Evolutionary conservation across 2,329 filamentous ascomycete genomes (phyloP).

Genomic region (Hypoxylon sp.): DNA sequence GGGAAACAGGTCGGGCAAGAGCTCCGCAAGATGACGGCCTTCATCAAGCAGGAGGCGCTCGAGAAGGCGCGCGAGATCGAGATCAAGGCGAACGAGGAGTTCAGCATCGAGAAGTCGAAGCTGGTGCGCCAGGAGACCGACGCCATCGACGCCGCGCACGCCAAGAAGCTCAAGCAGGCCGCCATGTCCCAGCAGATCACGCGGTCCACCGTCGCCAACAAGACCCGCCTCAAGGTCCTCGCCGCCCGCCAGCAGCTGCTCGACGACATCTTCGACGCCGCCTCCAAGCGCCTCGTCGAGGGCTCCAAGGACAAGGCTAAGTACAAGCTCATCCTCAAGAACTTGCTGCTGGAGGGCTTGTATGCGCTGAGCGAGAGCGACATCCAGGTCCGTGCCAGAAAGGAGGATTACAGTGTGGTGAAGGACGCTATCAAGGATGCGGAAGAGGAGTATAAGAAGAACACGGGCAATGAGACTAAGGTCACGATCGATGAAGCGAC

Average conservation of each 20-base stretch:
- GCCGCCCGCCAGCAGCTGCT: conserved; percentile 90
- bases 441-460: conserved; percentile 85
- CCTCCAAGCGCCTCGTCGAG: conserved; percentile 78
- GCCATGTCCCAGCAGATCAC: conserved; percentile 99
- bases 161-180: conserved; percentile 99
- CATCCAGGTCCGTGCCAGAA: conserved; percentile 80
- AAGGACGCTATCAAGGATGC: conserved; percentile 85
- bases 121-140: conserved; percentile 96
- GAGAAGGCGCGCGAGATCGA: conserved; percentile 98
- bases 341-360: conserved; percentile 87
- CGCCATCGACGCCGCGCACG: conserved; percentile 91
- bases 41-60: conserved; percentile 98
- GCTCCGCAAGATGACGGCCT: conserved; percentile 99
- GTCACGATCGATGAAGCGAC: conserved; percentile 84
- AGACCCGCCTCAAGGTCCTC: conserved; percentile 91
- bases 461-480: conserved; percentile 76
- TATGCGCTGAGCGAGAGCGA: conserved; percentile 89
- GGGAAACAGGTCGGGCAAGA: conserved; percentile 88
- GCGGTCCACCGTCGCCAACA: conserved; percentile 95
- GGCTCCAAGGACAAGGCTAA: conserved; percentile 77
- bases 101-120: conserved; percentile 99
- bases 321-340: conserved; percentile 83
- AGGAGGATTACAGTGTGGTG: conserved; percentile 82
- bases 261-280: conserved; percentile 88
- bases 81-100: conserved; percentile 98